phyloP scores from a whole-genome alignment of 805 yeast genomes.

The Starmera quercuum region DNA sequence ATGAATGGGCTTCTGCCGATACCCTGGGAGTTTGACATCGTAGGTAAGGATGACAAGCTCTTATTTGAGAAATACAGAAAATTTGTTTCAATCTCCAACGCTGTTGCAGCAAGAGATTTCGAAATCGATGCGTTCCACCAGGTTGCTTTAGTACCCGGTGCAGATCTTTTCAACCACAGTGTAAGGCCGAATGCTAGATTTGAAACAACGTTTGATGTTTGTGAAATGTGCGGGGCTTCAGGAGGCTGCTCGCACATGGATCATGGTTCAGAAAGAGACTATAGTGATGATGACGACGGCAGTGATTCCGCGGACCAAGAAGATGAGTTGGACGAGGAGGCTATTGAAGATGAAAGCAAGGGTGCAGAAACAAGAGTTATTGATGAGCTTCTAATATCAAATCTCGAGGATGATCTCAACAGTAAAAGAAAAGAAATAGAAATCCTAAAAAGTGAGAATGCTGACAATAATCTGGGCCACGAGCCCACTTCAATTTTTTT shows the following conservation, averaged over 20 bases:
- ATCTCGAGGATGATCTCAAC: too few species aligned
- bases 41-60: slow-evolving; percentile 18
- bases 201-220: slow-evolving; percentile 46
- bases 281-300: slow-evolving; percentile 8
- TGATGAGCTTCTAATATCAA: too few species aligned
- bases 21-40: slow-evolving; percentile 23
- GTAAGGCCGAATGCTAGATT: slow-evolving; percentile 61
- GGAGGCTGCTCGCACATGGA: slow-evolving; percentile 33
- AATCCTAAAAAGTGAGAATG: slow-evolving; percentile 15
- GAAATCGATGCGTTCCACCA: slow-evolving; percentile 71
- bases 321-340: slow-evolving; percentile 9
- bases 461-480: slow-evolving; percentile 16
- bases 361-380: slow-evolving; percentile 18
- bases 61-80: slow-evolving; percentile 24
- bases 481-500: too few species aligned
- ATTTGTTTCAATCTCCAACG: slow-evolving; percentile 52
- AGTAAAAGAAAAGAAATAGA: slow-evolving; percentile 4
- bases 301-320: slow-evolving; percentile 9
- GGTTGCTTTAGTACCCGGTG: slow-evolving; percentile 80
- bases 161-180: slow-evolving; percentile 80
- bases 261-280: slow-evolving; percentile 15
- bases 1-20: slow-evolving; percentile 18
- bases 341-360: slow-evolving; percentile 10
- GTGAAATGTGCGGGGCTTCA: slow-evolving; percentile 40
- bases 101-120: slow-evolving; percentile 74